Evolutionary conservation across 441 rosid species (phyloP), one percentile per base, ranked within the genome.

Genomic region (Aquilaria agallochum): DNA sequence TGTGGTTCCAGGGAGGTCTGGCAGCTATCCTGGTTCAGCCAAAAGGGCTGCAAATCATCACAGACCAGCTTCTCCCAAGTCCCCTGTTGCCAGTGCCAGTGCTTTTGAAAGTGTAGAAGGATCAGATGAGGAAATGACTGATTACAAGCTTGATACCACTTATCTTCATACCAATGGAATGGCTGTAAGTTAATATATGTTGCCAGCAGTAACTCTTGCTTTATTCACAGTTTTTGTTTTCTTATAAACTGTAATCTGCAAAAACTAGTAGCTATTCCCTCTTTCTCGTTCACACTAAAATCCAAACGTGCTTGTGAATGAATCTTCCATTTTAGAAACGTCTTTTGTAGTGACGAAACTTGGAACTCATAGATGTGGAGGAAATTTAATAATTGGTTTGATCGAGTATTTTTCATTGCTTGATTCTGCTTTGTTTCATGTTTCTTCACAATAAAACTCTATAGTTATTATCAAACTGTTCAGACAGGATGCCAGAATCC

Each of bases 61-160:
- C 31, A 83, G 90, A 76, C 88, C 95, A 67, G 84, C 88, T 48
- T 85, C 98, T 69, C 99, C 99, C 0, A 92, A 88, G 77, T 95
- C 99, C 33, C 99, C 99, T 52, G 92, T 76, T 72, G 86, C 91
- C 31, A 86, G 93, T 76, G 96, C 84, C 45, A 90, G 98, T 78
- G 96, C 95, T 48, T 85, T 92, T 72, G 97, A 88, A 80, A 89
- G 92, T 64, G 63, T 86, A 64, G 99, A 80, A 70, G 99, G 83
- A 63, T 92, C 98, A 2, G 99, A 90, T 74, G 99, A 90, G 63
- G 99, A 90, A 73, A 60, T 85, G 80, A 85, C 81, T 10, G 93
- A 88, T 55, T 59, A 85, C 47, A 84, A 77, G 79, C 65, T 85
- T 61, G 96, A 95, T 55, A 63, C 74, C 45, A 58, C 85, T 1